These are phyloP conservation scores for Mucor lusitanicus DNA, from an alignment of 371 early-diverging fungal species.

Conservation along the genomic window DNA sequence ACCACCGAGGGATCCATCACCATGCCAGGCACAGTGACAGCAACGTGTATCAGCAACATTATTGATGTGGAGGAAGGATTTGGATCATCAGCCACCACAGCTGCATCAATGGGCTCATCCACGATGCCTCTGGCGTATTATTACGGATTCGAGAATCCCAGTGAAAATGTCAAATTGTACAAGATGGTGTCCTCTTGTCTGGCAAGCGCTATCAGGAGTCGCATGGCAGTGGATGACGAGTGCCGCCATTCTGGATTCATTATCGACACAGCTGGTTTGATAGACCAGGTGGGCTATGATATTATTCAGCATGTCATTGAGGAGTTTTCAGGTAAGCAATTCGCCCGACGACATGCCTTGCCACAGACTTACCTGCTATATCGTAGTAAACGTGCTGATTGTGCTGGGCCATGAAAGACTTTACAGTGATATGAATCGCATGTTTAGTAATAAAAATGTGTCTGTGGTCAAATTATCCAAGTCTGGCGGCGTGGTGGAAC, in stretches of 20 bases:
- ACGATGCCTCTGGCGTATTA: conserved; percentile 87
- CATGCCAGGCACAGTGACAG: conserved; percentile 87
- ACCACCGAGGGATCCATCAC: conserved; percentile 81
- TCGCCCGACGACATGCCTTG: too few species aligned
- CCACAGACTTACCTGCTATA: neutral
- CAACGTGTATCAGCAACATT: conserved; percentile 70
- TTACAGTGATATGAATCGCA: conserved; percentile 77
- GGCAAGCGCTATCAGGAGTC: conserved; percentile 64
- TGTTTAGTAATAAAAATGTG: conserved; percentile 55
- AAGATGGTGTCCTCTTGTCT: conserved; percentile 62
- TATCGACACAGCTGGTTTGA: conserved; percentile 68
- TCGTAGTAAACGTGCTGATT: conserved; percentile 75
- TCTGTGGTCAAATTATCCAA: conserved; percentile 85
- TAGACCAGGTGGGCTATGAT: conserved; percentile 67
- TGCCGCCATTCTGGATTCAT: conserved; percentile 68
- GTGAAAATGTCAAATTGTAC: conserved; percentile 81
- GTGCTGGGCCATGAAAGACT: conserved; percentile 93
- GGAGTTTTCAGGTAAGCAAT: conserved; percentile 64
- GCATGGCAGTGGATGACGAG: conserved; percentile 66
- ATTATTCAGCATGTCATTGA: conserved; percentile 68
- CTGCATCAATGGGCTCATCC: conserved; percentile 66
- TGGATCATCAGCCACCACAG: conserved; percentile 72
- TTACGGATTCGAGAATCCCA: conserved; percentile 82
- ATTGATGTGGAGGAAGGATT: conserved; percentile 90
- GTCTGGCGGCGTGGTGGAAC: conserved; percentile 93